These are phyloP conservation scores for Cystobasidium tubakii DNA, from an alignment of 768 basidiomycete species.

Conservation along the genomic window DNA sequence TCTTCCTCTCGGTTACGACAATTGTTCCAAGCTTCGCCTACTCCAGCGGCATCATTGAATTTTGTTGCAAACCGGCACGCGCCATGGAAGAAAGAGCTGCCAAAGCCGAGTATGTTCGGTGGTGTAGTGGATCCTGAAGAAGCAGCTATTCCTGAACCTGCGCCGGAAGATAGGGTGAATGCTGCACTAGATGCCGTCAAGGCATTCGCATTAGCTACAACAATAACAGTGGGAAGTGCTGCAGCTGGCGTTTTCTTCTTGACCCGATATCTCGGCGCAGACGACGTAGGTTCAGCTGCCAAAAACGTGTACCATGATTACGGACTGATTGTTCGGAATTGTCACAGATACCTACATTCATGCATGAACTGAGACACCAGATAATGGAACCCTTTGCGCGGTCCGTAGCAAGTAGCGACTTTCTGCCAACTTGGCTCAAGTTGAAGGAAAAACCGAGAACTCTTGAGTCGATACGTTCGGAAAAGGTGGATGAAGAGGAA, in stretches of 20 bases:
- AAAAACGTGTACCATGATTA: neutral
- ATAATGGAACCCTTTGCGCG: slow-evolving; percentile 1
- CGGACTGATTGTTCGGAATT: neutral
- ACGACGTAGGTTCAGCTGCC: slow-evolving; percentile 11
- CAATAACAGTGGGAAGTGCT: neutral
- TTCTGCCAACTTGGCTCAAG: neutral
- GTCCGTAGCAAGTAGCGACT: neutral
- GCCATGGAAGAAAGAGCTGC: neutral
- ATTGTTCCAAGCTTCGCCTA: neutral
- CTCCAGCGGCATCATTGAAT: neutral
- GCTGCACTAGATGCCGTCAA: slow-evolving; percentile 19
- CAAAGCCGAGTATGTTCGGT: neutral
- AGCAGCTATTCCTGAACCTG: neutral
- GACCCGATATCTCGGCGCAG: slow-evolving; percentile 1
- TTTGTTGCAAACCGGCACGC: neutral
- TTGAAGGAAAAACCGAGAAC: neutral
- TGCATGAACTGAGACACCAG: neutral
- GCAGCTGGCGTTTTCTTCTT: neutral
- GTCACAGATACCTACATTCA: neutral
- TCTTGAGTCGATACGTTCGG: neutral
- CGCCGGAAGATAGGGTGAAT: slow-evolving; percentile 4
- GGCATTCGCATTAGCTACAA: slow-evolving; percentile 23
- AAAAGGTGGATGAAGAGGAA: neutral
- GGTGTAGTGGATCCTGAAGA: neutral
- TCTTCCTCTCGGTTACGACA: slow-evolving; percentile 1